Conservation (phyloP, 805 yeast genomes). For the Hanseniaspora meyeri region DNA sequence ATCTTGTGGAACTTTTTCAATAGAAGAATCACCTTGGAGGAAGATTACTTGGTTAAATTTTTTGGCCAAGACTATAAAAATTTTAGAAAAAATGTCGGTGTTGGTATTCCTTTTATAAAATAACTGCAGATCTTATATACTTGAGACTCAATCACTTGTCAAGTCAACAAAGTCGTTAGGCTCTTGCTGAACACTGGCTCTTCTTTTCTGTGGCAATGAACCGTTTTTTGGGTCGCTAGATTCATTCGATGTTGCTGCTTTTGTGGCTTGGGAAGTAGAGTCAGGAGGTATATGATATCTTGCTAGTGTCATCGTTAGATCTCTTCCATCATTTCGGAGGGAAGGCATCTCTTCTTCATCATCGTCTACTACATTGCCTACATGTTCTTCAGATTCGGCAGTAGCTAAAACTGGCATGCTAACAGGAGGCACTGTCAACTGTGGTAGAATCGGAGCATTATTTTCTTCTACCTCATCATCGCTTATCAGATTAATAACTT, state of each 20-base stretch:
- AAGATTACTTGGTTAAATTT: constrained; percentile 46
- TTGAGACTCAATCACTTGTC: neutral
- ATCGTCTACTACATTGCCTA: neutral
- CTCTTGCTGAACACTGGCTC: neutral
- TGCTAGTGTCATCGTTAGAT: constrained; percentile 8
- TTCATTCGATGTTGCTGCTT: neutral
- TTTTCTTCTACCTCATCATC: constrained; percentile 30
- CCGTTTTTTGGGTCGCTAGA: neutral
- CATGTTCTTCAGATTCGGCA: constrained; percentile 8
- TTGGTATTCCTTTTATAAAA: constrained; percentile 53
- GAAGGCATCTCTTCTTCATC: constrained; percentile 12
- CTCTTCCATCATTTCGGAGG: constrained; percentile 12
- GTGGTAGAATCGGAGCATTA: neutral
- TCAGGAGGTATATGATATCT: neutral
- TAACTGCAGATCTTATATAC: constrained; percentile 14
- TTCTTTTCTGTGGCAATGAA: neutral
- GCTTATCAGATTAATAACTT: constrained; percentile 40
- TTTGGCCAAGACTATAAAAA: constrained; percentile 54
- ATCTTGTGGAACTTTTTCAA: constrained; percentile 59
- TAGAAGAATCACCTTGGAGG: constrained; percentile 60
- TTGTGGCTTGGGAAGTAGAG: neutral
- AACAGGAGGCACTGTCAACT: neutral
- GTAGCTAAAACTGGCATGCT: neutral
- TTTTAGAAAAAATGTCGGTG: constrained; percentile 40
- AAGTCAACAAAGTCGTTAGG: neutral